Conservation (phyloP, 305 asterid species). For the Striga hermonthica region DNA sequence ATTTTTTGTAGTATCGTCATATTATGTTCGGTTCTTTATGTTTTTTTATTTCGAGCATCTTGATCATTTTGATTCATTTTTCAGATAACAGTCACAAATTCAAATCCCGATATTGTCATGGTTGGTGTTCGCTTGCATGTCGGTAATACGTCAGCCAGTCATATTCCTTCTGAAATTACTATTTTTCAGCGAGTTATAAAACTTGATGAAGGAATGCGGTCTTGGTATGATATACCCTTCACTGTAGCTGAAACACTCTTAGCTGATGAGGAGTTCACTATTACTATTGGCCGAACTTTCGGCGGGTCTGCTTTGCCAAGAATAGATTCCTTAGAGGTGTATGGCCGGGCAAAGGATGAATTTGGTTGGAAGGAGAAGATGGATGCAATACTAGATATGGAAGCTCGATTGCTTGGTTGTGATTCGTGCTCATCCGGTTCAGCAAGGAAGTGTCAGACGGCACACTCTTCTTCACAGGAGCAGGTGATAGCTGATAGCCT, state of each 20-base stretch:
- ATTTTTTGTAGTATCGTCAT: conserved; percentile 6
- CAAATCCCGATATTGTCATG: conserved; percentile 97
- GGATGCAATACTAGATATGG: conserved; percentile 96
- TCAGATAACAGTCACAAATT: conserved; percentile 86
- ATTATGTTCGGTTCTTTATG: conserved; percentile 15
- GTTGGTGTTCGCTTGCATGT: conserved; percentile 95
- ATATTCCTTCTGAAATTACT: conserved; percentile 87
- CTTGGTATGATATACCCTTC: conserved; percentile 99
- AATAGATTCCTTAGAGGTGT: conserved; percentile 90
- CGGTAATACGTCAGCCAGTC: conserved; percentile 86
- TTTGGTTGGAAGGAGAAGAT: conserved; percentile 99
- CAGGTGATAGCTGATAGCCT: conserved; percentile 96
- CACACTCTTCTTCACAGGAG: conserved; percentile 83
- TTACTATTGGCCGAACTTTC: conserved; percentile 82
- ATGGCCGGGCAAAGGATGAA: conserved; percentile 98
- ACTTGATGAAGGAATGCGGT: conserved; percentile 95
- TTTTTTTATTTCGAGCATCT: conserved; percentile 22
- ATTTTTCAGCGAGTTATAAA: conserved; percentile 85
- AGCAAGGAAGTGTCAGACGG: conserved; percentile 60
- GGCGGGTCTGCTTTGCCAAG: conserved; percentile 83
- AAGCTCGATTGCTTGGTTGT: conserved; percentile 77
- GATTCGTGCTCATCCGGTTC: conserved; percentile 66
- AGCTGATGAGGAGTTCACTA: conserved; percentile 90
- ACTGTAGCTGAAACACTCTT: conserved; percentile 97
- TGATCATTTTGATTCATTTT: conserved; percentile 27